Evolutionary conservation across 192 early-diverging fungal species (phyloP), one percentile per base, ranked within the genome.

Genomic region (Chytriomyces sp.): DNA sequence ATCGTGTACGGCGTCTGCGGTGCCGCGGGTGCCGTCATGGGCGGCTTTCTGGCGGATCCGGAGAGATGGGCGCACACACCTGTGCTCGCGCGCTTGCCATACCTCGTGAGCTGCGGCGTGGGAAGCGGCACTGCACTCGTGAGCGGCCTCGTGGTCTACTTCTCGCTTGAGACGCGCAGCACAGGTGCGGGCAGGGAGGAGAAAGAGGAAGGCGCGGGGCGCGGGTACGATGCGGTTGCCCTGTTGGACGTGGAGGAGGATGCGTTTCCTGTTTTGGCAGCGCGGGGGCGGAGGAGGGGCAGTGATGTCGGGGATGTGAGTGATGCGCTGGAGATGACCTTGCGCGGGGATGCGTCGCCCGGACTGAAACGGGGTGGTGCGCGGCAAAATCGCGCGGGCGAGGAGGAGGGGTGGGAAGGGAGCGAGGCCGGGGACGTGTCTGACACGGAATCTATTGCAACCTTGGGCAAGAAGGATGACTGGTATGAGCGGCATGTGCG

Each of bases 1-100:
- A 73, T 82, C 34, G 78, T 75, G 3, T 79, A 77, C 59, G 63
- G 68, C 3, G 31, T 61, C 22, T 78, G 77, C 19, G 81, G 77
- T 14, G 74, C 79, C 32, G 28, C 53, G 10, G 81, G 81, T 10
- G 71, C 81, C 5, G 52, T 79, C 25, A 52, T 73, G 36, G 81
- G 81, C 4, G 81, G 77, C 22, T 72, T 65, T 34, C 62, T 82
- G 36, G 70, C 72, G 22, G 81, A 82, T 70, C 72, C n/a, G n/a
- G n/a, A n/a, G n/a, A n/a, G n/a, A n/a, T n/a, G n/a, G n/a, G n/a
- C n/a, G n/a, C n/a, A n/a, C n/a, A n/a, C n/a, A n/a, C 68, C 68
- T n/a, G 57, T 70, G 17, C 53, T 70, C 7, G 68, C 57, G 37
- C 0, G n/a, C 22, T 37, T 39, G 37, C 68, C 68, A 28, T 70